A percentile compares a stretch with the other conserved stretches of the same genome.
Evolutionary conservation across 306 rosid species (phyloP).

Genomic region (Casuarina glauca): DNA sequence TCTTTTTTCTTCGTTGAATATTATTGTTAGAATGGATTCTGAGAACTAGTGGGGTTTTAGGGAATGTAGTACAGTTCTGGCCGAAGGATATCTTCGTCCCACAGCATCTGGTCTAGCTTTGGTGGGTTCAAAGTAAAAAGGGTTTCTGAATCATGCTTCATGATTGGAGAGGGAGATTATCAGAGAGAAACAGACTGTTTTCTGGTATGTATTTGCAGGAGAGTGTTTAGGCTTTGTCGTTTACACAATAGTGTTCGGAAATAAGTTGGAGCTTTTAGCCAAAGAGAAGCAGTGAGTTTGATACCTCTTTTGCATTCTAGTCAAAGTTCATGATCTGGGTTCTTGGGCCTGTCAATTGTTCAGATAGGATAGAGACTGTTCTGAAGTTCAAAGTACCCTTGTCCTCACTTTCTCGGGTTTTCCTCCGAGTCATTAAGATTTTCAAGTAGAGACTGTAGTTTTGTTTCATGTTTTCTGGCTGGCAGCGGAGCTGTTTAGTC

Average conservation of each 20-base stretch:
- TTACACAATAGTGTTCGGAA: slow-evolving; percentile 32
- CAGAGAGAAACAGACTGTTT: slow-evolving; percentile 28
- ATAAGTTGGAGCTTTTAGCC: slow-evolving; percentile 25
- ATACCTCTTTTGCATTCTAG: slow-evolving; percentile 13
- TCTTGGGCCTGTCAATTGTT: slow-evolving; percentile 23
- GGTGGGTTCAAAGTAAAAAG: not conserved
- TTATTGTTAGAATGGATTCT: too few species aligned
- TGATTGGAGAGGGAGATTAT: slow-evolving; percentile 50
- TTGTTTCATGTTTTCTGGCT: slow-evolving; percentile 14
- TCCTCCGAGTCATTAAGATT: slow-evolving; percentile 24
- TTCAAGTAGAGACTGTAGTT: not conserved
- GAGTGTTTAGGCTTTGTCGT: slow-evolving; percentile 35
- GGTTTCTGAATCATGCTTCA: slow-evolving; percentile 25
- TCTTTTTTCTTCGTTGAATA: slow-evolving; percentile 17
- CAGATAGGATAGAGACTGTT: slow-evolving; percentile 24
- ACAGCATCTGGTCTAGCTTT: slow-evolving; percentile 10
- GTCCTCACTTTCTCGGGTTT: slow-evolving; percentile 20
- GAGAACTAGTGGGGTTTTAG: not conserved
- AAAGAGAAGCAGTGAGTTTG: slow-evolving; percentile 18
- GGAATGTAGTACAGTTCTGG: not conserved
- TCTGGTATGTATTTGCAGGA: slow-evolving; percentile 32
- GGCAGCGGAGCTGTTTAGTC: slow-evolving; percentile 11
- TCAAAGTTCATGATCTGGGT: slow-evolving; percentile 31
- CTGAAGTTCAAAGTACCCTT: slow-evolving; percentile 30
- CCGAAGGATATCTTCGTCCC: slow-evolving; percentile 9